Evolutionary conservation across 257 asterid genomes (phyloP), one percentile per base, ranked within the genome.

Genomic region (Ilex aquifolium): DNA sequence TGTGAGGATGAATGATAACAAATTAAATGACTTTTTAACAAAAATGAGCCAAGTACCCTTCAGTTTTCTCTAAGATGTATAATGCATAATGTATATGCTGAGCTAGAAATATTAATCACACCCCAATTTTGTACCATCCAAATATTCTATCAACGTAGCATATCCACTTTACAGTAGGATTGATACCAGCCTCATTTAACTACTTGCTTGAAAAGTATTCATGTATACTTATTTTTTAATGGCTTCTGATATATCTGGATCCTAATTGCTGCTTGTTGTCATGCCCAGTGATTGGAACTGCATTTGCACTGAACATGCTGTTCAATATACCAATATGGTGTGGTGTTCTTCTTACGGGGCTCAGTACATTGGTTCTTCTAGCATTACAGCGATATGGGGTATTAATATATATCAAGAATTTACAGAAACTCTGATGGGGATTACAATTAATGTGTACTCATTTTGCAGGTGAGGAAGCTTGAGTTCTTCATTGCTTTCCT

Each of bases 331-430:
- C 97, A 17, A 51, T 93, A 42, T 90, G 97, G 99, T 69, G 78
- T 53, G 97, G 99, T 16, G 99, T 93, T 69, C 96, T 93, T 67
- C 88, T 93, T 72, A 90, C 99, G 2, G 99, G 99, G 49, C 72
- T 90, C 72, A 93, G 97, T 73, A 93, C 99, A 57, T 77, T 93
- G 78, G 62, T 80, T 66, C 89, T 90, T 68, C 79, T 93, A 72
- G 63, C 88, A 63, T 69, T 93, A 68, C 99, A 93, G 80, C 97
- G 90, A 70, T 93, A 93, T 44, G 99, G 99, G 97, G 99, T 92
- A 87, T 46, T 59, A 61, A 13, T 5, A 64, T 32, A 36, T 36
- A 36, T 36, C 57, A 12, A 39, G 57, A 53, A 2, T 14, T 53
- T 53, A 7, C 30, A 5, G 2, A 21, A 3, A 53, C 14, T 67